Percentiles rank a stretch among this genome's conserved stretches.
These are phyloP conservation scores for Penicillium macrosclerotiorum DNA, from an alignment of 495 filamentous ascomycete genomes.

Conservation along the genomic window DNA sequence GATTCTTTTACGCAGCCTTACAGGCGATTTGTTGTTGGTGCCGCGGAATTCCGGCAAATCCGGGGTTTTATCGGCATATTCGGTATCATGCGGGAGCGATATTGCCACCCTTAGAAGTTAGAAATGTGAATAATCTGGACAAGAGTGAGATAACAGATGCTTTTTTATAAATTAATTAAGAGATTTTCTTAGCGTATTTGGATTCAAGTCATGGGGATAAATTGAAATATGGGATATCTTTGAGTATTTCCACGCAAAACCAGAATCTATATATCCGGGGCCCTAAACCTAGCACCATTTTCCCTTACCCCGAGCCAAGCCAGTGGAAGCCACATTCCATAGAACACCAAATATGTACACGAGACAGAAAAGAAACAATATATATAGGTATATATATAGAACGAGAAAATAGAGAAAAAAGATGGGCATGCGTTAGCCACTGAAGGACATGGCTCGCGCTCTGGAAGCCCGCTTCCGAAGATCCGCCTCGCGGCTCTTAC, in stretches of 20 bases:
- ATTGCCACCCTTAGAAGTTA: no score
- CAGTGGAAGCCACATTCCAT: no score
- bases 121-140: no score
- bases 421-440: neutral
- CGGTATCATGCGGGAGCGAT: no score
- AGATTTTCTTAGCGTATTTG: no score
- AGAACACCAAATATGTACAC: neutral
- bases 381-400: neutral
- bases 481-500: slow-evolving; percentile 38
- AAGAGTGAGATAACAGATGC: no score
- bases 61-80: slow-evolving; percentile 5
- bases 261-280: neutral
- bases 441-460: slow-evolving; percentile 21
- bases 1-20: no score
- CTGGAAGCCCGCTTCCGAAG: slow-evolving; percentile 18
- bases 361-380: neutral
- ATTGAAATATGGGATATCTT: slow-evolving; percentile 6
- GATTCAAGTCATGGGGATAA: no score
- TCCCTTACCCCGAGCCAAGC: no score
- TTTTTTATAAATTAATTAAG: no score
- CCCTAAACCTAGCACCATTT: no score
- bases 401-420: neutral
- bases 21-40: neutral
- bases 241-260: neutral
- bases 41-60: slow-evolving; percentile 12